Base-by-base conservation (phyloP, 2,329 filamentous ascomycete species). In the Tolypocladium amazonense region DNA sequence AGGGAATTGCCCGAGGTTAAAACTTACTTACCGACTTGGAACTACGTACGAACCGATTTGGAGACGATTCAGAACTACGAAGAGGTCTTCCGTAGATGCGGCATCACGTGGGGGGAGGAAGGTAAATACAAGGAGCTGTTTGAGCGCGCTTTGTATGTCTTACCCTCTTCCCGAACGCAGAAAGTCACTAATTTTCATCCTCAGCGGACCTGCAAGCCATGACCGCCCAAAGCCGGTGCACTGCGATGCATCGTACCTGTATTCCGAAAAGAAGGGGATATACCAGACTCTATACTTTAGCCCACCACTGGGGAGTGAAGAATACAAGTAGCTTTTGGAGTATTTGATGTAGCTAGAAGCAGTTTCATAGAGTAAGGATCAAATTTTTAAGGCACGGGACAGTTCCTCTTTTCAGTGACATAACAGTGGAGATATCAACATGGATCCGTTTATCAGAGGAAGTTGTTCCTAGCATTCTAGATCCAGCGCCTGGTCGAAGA, bases 211-310 rank as follows among this genome's bases (percentile, higher is more conserved):
- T 18, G 50, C 55, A 9, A 50, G 58, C 9, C 58, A 58, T 15
- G 30, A 53, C 20, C 60, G 58, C 6, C 25, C 23, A 30, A 58
- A 23, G 35, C 58, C 62, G 14, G 54, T 63, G 18, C 62, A 63
- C 55, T 59, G 57, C 37, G 58, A 63, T 25, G 57, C 58, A 18
- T 61, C 62, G 12, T 62, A 58, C 35, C 33, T 63, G 3, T 63
- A 55, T 41, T 41, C 56, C 5, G 45, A 60, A 33, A 45, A 62
- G 37, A 63, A 53, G 50, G 62, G 62, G 6, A 59, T 60, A 35
- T 63, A 63, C 37, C 62, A 63, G 52, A 62, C 62, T 3, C n/a
- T 62, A 39, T 63, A 63, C 33, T 63, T 53, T 18, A 63, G 58
- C 33, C 57, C 58, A 12, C 59, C 59, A 20, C 33, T 63, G 2